phyloP scores from a whole-genome alignment of 345 rosid genomes.

The Pistacia vera region DNA sequence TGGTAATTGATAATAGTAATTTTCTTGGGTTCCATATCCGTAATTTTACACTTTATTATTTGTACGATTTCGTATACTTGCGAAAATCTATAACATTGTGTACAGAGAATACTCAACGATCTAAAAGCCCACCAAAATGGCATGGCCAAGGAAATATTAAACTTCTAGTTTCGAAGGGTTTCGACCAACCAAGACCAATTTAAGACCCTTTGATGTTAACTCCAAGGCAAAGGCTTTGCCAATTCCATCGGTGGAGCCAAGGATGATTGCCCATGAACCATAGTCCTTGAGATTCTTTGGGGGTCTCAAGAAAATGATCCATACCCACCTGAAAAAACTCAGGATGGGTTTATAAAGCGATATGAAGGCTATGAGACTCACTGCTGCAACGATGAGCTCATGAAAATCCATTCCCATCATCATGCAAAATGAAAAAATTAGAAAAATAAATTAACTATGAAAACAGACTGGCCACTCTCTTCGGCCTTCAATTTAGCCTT shows the following conservation, averaged over 20 bases:
- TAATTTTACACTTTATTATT: too few species aligned
- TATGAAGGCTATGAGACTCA: constrained; percentile 32
- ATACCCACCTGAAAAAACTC: constrained; percentile 35
- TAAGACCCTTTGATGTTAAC: constrained; percentile 44
- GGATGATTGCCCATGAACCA: constrained; percentile 50
- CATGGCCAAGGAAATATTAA: neutral
- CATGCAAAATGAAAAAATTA: neutral
- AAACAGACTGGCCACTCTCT: neutral
- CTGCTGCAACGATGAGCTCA: neutral
- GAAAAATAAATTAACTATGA: too few species aligned
- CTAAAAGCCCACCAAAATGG: too few species aligned
- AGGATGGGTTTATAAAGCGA: constrained; percentile 18
- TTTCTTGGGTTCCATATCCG: too few species aligned
- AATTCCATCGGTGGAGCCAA: constrained; percentile 51
- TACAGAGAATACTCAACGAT: too few species aligned
- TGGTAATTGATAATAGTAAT: too few species aligned
- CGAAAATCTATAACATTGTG: neutral
- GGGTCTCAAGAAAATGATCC: constrained; percentile 37
- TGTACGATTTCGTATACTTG: too few species aligned
- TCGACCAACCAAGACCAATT: constrained; percentile 40
- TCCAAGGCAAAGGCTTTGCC: constrained; percentile 49
- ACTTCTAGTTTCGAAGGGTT: constrained; percentile 39
- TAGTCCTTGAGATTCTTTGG: constrained; percentile 42
- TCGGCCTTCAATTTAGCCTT: too few species aligned
- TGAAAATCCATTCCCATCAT: constrained; percentile 19